A percentile compares a stretch with the other conserved stretches of the same genome.
Evolutionary conservation across 164 flowering plant species (phyloP).

Genomic region (Euptelea pleiosperma): DNA sequence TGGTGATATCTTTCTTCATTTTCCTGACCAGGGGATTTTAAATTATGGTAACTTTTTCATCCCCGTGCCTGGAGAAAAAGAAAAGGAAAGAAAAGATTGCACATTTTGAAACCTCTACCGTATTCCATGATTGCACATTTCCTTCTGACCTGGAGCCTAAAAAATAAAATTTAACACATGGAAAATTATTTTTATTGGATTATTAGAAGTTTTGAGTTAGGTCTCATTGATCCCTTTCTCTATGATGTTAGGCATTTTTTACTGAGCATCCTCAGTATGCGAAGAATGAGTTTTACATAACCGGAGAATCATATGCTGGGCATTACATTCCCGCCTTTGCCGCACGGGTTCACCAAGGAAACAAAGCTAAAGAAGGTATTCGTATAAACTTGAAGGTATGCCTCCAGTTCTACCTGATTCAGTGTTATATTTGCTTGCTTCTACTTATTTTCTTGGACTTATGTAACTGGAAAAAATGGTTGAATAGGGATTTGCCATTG

Average conservation of each 20-base stretch:
- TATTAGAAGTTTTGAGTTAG: neutral
- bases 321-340: conserved; percentile 91
- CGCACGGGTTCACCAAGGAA: conserved; percentile 63
- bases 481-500: conserved; percentile 85
- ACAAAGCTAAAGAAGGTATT: conserved; percentile 72
- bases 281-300: conserved; percentile 73
- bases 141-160: neutral
- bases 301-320: conserved; percentile 95
- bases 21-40: too few relatives aligned
- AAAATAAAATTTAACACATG: neutral
- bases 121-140: neutral
- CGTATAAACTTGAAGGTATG: conserved; percentile 72
- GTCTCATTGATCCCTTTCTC: neutral
- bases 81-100: too few relatives aligned
- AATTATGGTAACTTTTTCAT: too few relatives aligned
- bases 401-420: neutral
- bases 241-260: conserved; percentile 55
- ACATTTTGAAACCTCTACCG: too few relatives aligned
- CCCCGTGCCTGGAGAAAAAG: too few relatives aligned
- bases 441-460: conserved; percentile 1
- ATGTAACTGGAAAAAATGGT: conserved; percentile 6
- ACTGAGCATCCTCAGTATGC: conserved; percentile 54
- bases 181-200: neutral
- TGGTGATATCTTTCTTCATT: too few relatives aligned
- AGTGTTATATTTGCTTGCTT: neutral